These are phyloP conservation scores for Cystobasidium tubakii DNA, from an alignment of 768 basidiomycete genomes.

Conservation along the genomic window DNA sequence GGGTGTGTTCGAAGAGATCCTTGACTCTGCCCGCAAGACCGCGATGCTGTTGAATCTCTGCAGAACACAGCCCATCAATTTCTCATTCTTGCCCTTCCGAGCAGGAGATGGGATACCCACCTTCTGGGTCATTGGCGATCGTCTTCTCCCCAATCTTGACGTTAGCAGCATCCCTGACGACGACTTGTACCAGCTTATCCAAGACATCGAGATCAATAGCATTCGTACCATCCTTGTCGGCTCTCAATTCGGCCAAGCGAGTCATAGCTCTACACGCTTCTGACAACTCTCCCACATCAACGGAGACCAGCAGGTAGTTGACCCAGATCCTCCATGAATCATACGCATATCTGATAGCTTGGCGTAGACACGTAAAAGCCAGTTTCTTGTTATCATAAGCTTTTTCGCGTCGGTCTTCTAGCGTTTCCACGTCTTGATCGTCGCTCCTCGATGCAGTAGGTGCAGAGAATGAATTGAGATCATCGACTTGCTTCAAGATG, in stretches of 20 bases:
- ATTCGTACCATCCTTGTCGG: constrained; percentile 54
- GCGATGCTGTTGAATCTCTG: constrained; percentile 56
- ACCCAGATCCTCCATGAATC: constrained; percentile 98
- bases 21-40: constrained; percentile 64
- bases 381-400: constrained; percentile 63
- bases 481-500: constrained; percentile 72
- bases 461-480: constrained; percentile 44
- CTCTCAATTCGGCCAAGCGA: constrained; percentile 73
- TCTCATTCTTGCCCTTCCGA: not conserved
- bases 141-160: constrained; percentile 31
- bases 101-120: constrained; percentile 12
- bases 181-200: constrained; percentile 80
- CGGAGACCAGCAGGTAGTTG: constrained; percentile 88
- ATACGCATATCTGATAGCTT: constrained; percentile 74
- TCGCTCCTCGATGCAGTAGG: constrained; percentile 48
- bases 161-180: constrained; percentile 56
- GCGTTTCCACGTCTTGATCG: constrained; percentile 8
- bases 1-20: constrained; percentile 66
- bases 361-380: constrained; percentile 86
- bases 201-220: constrained; percentile 80
- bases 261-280: constrained; percentile 79
- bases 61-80: constrained; percentile 16
- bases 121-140: constrained; percentile 46
- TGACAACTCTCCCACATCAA: constrained; percentile 85
- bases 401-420: constrained; percentile 33